Evolutionary conservation across 495 filamentous ascomycete genomes (phyloP).

Genomic region (Penicillium herquei): DNA sequence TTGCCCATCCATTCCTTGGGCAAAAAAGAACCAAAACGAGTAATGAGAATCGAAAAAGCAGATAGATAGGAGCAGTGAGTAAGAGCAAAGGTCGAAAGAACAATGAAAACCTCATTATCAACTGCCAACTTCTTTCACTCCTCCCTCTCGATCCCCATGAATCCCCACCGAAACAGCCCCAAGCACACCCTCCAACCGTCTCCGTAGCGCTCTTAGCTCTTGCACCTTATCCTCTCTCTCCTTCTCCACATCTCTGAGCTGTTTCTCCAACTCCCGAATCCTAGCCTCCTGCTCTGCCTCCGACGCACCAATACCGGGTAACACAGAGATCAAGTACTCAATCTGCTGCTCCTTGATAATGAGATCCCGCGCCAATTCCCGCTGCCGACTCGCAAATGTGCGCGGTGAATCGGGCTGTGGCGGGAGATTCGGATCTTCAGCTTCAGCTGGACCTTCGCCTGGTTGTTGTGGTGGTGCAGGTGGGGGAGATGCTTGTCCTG

Average conservation of each 20-base stretch:
- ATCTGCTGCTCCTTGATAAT: conserved; percentile 94
- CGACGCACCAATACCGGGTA: conserved; percentile 86
- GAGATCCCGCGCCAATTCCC: conserved; percentile 82
- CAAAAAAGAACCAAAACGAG: neutral
- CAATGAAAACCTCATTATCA: neutral
- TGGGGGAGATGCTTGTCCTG: conserved; percentile 30
- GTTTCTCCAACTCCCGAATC: conserved; percentile 72
- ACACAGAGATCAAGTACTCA: conserved; percentile 73
- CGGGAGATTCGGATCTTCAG: conserved; percentile 29
- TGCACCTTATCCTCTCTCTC: conserved; percentile 66
- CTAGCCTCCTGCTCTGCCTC: conserved; percentile 75
- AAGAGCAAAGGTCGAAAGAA: neutral
- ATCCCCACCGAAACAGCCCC: conserved; percentile 39
- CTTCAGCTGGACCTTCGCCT: conserved; percentile 14
- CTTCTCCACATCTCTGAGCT: conserved; percentile 70
- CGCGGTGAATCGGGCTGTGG: conserved; percentile 59
- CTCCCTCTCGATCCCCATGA: conserved; percentile 28
- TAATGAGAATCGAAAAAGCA: too few relatives aligned
- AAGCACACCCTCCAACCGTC: conserved; percentile 62
- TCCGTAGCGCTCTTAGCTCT: conserved; percentile 68
- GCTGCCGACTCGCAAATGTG: conserved; percentile 66
- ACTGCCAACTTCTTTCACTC: neutral
- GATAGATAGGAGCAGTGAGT: too few relatives aligned
- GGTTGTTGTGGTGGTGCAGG: conserved; percentile 22
- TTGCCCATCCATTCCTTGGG: neutral